A percentile compares a stretch with the other conserved stretches of the same genome.
Evolutionary conservation across 108 stramenopile species (phyloP).

Genomic region (Parietichytrium sp.): DNA sequence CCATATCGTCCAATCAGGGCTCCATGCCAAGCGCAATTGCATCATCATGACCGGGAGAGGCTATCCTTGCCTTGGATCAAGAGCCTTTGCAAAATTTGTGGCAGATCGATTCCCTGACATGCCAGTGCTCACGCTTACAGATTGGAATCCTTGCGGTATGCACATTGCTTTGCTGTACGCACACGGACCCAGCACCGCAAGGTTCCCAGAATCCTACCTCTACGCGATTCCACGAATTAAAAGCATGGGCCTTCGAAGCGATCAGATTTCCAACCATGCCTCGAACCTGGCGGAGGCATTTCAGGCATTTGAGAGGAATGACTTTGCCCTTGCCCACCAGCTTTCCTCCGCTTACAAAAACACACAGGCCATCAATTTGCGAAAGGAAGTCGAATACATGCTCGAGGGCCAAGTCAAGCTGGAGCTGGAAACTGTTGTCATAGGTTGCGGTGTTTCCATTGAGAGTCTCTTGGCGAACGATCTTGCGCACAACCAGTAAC

Average conservation of each 20-base stretch:
- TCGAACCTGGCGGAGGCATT: not conserved
- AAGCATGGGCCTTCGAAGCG: not conserved
- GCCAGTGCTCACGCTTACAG: not conserved
- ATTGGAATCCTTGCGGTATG: constrained; percentile 23
- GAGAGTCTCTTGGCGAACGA: no score
- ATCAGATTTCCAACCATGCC: not conserved
- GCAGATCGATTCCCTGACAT: not conserved
- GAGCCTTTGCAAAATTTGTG: not conserved
- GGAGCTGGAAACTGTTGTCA: constrained; percentile 1
- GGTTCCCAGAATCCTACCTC: not conserved
- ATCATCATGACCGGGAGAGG: not conserved
- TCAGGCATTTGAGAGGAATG: not conserved
- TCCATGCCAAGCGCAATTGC: not conserved
- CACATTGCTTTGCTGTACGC: not conserved
- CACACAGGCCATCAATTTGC: not conserved
- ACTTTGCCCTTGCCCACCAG: not conserved
- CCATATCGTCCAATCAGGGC: constrained; percentile 6
- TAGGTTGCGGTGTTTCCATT: no score
- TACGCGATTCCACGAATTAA: not conserved
- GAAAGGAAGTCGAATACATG: not conserved
- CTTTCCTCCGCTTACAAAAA: not conserved
- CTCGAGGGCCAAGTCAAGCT: not conserved
- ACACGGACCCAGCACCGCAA: not conserved
- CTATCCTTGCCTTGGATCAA: not conserved
- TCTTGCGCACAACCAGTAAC: no score